phyloP scores from a whole-genome alignment of 345 rosid species.

The Psidium guajava region DNA sequence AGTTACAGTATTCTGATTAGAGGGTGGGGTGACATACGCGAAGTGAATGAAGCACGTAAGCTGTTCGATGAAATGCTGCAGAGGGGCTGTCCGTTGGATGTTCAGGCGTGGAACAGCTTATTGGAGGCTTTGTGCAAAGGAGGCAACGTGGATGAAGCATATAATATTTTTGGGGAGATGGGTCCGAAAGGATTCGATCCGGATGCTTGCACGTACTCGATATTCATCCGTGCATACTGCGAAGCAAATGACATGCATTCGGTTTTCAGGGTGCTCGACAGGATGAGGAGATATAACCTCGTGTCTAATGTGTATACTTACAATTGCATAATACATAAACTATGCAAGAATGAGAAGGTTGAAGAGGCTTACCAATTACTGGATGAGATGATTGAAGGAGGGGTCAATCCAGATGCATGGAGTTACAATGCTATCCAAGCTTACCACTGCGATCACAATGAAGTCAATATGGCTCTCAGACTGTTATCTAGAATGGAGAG shows the following conservation, averaged over 20 bases:
- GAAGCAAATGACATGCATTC: slow-evolving; percentile 46
- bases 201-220: slow-evolving; percentile 51
- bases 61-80: slow-evolving; percentile 75
- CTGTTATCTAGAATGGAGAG: slow-evolving; percentile 59
- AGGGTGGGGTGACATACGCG: slow-evolving; percentile 52
- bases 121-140: slow-evolving; percentile 63
- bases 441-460: slow-evolving; percentile 65
- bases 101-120: slow-evolving; percentile 57
- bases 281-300: slow-evolving; percentile 53
- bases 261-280: slow-evolving; percentile 64
- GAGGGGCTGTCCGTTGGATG: slow-evolving; percentile 28
- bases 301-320: slow-evolving; percentile 68
- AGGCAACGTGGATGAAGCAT: slow-evolving; percentile 50
- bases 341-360: slow-evolving; percentile 53
- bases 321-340: slow-evolving; percentile 60
- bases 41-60: slow-evolving; percentile 29
- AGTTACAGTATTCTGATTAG: slow-evolving; percentile 53
- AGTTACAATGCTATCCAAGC: slow-evolving; percentile 72
- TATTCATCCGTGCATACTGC: slow-evolving; percentile 64
- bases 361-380: slow-evolving; percentile 63
- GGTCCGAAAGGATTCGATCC: slow-evolving; percentile 36
- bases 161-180: slow-evolving; percentile 51
- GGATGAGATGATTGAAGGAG: slow-evolving; percentile 54
- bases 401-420: slow-evolving; percentile 59
- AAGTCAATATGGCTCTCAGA: slow-evolving; percentile 56